Conservation (phyloP, 176 grass and related monocot species). For the Phoenix roebelenii region DNA sequence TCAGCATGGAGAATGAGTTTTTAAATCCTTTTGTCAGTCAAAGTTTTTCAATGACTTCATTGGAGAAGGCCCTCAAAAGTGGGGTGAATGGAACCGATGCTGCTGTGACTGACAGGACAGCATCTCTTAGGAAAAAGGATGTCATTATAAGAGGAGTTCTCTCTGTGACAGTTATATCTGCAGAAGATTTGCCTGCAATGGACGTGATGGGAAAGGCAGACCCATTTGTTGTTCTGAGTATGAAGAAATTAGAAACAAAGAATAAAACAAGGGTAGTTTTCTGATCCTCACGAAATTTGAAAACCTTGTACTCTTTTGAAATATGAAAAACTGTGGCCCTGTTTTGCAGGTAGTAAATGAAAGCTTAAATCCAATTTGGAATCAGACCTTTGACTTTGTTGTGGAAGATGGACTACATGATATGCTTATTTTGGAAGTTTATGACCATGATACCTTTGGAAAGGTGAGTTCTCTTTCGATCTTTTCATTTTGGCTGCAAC, state of each 20-base stretch:
- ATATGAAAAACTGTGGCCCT: not conserved
- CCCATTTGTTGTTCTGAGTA: slow-evolving; percentile 71
- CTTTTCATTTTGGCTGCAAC: not conserved
- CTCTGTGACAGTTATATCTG: slow-evolving; percentile 81
- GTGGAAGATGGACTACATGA: slow-evolving; percentile 98
- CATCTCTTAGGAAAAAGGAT: slow-evolving; percentile 74
- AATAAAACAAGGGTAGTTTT: slow-evolving; percentile 84
- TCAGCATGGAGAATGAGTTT: slow-evolving; percentile 49
- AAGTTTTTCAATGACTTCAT: slow-evolving; percentile 55
- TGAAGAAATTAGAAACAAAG: slow-evolving; percentile 86
- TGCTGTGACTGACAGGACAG: slow-evolving; percentile 26
- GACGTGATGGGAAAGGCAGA: slow-evolving; percentile 95
- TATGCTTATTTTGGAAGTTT: slow-evolving; percentile 97
- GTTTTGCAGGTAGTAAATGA: slow-evolving; percentile 78
- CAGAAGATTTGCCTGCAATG: slow-evolving; percentile 88
- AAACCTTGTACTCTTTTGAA: not conserved
- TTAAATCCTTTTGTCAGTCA: slow-evolving; percentile 71
- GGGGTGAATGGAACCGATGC: slow-evolving; percentile 61
- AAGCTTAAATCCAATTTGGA: slow-evolving; percentile 86
- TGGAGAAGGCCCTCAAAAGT: slow-evolving; percentile 89
- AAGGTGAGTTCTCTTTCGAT: slow-evolving; percentile 39
- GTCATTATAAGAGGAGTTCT: slow-evolving; percentile 90
- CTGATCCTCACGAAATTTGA: slow-evolving; percentile 2
- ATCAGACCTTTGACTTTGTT: slow-evolving; percentile 90
- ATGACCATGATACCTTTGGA: slow-evolving; percentile 95